Base-by-base conservation (phyloP, 352 stramenopile species). In the Phytophthora capsici region DNA sequence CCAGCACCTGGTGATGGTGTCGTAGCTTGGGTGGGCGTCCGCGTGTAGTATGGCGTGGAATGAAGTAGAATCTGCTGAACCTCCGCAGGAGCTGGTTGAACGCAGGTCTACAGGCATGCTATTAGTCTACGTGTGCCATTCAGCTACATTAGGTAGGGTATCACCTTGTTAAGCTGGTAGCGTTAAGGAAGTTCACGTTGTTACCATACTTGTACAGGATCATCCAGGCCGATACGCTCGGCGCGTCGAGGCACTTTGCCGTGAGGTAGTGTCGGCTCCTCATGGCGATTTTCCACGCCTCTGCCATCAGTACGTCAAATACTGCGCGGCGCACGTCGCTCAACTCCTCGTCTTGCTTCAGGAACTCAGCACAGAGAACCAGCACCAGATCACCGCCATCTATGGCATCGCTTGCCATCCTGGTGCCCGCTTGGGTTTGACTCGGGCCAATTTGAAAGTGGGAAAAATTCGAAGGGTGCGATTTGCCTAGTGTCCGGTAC, bases 381-480 rank as follows among this genome's bases (percentile, higher is more conserved):
- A n/a, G n/a, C n/a, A n/a, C n/a, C n/a, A n/a, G n/a, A n/a, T n/a
- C n/a, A n/a, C n/a, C n/a, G 4, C 2, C 26, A 12, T 28, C 28
- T 19, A n/a, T 17, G 26, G 40, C 28, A 3, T 43, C 46, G 26
- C 13, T 28, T 7, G 10, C 9, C 28, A 54, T 54, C n/a, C n/a
- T n/a, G n/a, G n/a, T n/a, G n/a, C n/a, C n/a, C n/a, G n/a, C n/a
- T n/a, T n/a, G n/a, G n/a, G n/a, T n/a, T n/a, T n/a, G n/a, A n/a
- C n/a, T n/a, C n/a, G 0, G 20, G n/a, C 45, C 49, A 49, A 32
- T 52, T 51, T 7, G 5, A 60, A 36, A 60, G 10, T 60, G 53
- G 19, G 12, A n/a, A 46, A 57, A 64, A 46, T 13, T 51, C 14
- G 34, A 50, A 46, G 46, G 25, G 28, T 47, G n/a, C 13, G 7